Base-by-base conservation (phyloP, 2,329 filamentous ascomycete genomes). In the Boeremia lycopersici region DNA sequence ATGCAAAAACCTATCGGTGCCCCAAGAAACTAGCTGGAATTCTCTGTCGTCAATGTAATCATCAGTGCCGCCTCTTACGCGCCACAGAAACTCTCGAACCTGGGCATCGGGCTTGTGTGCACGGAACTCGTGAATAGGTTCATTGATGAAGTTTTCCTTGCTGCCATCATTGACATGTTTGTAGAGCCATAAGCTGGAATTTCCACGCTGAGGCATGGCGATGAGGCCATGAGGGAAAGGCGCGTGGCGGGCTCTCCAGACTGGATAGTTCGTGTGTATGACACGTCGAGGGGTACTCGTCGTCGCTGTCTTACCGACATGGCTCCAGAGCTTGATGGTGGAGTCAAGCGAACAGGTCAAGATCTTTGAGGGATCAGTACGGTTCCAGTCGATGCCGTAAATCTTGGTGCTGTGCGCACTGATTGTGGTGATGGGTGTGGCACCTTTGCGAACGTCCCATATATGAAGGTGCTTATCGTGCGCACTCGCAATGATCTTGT, bases 301-400 rank as follows among this genome's bases (percentile, higher is more conserved):
- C 13, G 63, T 82, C 3, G 81, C 80, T 4, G 86, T 81, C 15
- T 83, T 79, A 49, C 77, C 79, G 2, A 79, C 81, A 64, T 92
- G 91, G 72, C 96, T 89, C 93, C 93, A 97, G 61, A 96, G 89
- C 71, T 96, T 96, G 76, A 97, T 93, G 35, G 89, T 96, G 71
- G 89, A 91, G 71, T 97, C 93, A 43, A 97, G 79, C 1, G 93
- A 96, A 74, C 93, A 97, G 2, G 93, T 97, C 6, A 91, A 86
- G 45, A 97, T 80, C 31, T 86, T 87, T 9, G 85, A 88, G 1
- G 86, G 77, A 42, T 87, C 82, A 11, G 88, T 89, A 46, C 93
- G 85, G 70, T 96, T 96, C 93, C 93, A 97, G 75, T 97, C 93
- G 30, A 97, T 81, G 26, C 93, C 93, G 71, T 97, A 97, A 56